A percentile compares a stretch with the other conserved stretches of the same genome.
Conservation (phyloP, 73 alveolate genomes). For the Paramecium pentaurelia region DNA sequence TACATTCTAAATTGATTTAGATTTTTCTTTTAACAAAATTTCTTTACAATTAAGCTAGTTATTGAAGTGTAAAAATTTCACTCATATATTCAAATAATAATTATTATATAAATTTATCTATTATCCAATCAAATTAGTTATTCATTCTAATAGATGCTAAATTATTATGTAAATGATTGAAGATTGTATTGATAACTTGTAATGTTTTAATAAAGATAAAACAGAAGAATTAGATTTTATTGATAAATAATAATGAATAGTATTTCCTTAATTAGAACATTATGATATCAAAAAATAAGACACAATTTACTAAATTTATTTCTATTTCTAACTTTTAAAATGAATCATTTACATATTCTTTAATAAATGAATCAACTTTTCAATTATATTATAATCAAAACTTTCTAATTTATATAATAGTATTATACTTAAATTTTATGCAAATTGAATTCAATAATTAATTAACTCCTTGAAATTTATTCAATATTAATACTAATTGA, state of each 20-base stretch:
- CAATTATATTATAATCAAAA: no score
- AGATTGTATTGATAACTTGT: background rate
- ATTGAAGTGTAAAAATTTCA: background rate
- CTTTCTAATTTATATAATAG: background rate
- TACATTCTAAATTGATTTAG: slow-evolving; percentile 21
- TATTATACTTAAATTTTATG: no score
- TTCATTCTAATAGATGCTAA: background rate
- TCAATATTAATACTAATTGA: background rate
- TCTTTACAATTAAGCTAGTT: background rate
- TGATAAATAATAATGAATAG: no score
- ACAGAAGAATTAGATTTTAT: background rate
- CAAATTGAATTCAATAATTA: background rate
- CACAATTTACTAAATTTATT: no score
- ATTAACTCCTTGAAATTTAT: no score
- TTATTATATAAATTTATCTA: background rate
- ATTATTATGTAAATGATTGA: no score
- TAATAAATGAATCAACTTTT: no score
- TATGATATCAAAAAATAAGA: no score
- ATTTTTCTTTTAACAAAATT: slow-evolving; percentile 4
- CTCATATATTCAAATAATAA: background rate
- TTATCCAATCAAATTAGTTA: background rate
- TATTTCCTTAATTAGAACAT: no score
- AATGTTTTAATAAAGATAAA: no score
- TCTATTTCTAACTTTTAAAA: no score
- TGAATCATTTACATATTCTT: no score